Percentiles rank a stretch among this genome's conserved stretches.
phyloP scores from a whole-genome alignment of 2,329 filamentous ascomycete species.

The Pseudonectria buxi region DNA sequence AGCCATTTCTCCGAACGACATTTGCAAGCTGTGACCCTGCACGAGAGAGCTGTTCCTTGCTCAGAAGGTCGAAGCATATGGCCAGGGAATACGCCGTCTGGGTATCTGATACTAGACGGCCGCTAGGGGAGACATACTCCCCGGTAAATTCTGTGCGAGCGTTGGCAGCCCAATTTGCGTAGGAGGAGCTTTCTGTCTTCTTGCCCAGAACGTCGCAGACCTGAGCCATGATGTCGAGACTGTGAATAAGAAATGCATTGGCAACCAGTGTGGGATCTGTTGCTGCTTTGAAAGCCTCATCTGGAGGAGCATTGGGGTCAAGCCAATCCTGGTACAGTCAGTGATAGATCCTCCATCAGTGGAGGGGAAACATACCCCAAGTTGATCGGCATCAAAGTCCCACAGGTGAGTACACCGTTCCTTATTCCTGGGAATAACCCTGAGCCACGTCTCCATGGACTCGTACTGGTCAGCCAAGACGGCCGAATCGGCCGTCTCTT shows the following conservation, averaged over 20 bases:
- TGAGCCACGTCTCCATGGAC: constrained; percentile 35
- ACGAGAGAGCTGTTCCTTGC: constrained; percentile 10
- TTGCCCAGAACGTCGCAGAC: constrained; percentile 28
- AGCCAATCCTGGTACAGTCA: constrained; percentile 38
- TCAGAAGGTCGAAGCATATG: constrained; percentile 30
- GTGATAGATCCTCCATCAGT: constrained; percentile 7
- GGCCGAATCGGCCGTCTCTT: constrained; percentile 29
- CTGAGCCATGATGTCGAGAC: constrained; percentile 31
- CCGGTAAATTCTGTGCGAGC: constrained; percentile 15
- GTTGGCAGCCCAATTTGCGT: constrained; percentile 11
- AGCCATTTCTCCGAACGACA: constrained; percentile 26
- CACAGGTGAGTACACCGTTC: constrained; percentile 33
- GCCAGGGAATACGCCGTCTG: constrained; percentile 32
- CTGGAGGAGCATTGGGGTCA: constrained; percentile 37
- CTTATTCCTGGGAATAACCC: constrained; percentile 25
- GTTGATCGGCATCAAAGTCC: constrained; percentile 18
- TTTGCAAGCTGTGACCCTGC: constrained; percentile 25
- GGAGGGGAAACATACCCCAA: constrained; percentile 11
- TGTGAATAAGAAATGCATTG: constrained; percentile 40
- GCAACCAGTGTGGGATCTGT: constrained; percentile 37
- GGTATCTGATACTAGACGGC: constrained; percentile 26
- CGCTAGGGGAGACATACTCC: constrained; percentile 11
- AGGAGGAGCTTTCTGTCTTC: constrained; percentile 6
- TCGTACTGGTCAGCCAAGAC: constrained; percentile 33
- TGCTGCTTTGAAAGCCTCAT: constrained; percentile 31